phyloP scores from a whole-genome alignment of 1,139 yeast genomes.

The Pneumocystis wakefieldiae region DNA sequence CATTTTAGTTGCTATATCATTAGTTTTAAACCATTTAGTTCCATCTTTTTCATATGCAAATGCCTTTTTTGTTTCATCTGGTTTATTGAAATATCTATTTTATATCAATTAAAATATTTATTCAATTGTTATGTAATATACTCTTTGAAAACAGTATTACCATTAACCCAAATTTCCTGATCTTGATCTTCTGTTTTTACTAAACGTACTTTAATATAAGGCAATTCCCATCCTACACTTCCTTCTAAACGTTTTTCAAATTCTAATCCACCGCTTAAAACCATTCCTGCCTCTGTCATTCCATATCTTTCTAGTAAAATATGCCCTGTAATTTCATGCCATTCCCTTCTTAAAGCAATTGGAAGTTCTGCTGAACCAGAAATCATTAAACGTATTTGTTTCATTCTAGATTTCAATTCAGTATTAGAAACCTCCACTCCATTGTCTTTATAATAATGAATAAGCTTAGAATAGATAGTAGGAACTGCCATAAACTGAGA shows the following conservation, averaged over 20 bases:
- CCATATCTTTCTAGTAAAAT: constrained; percentile 27
- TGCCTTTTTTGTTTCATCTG: constrained; percentile 23
- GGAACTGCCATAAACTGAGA: constrained; percentile 28
- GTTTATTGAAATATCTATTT: constrained; percentile 23
- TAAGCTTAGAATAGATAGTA: constrained; percentile 22
- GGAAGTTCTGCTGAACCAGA: constrained; percentile 29
- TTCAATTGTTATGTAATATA: constrained; percentile 25
- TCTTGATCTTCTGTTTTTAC: constrained; percentile 17
- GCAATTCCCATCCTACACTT: constrained; percentile 26
- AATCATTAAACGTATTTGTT: constrained; percentile 21
- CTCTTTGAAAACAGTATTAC: constrained; percentile 18
- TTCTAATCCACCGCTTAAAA: constrained; percentile 17
- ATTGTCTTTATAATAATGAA: constrained; percentile 3
- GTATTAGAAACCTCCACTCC: neutral
- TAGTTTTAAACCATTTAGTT: constrained; percentile 24
- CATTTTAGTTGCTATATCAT: constrained; percentile 23
- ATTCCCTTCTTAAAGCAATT: constrained; percentile 22
- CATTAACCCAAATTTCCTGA: constrained; percentile 12
- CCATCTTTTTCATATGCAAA: constrained; percentile 16
- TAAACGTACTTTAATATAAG: constrained; percentile 23
- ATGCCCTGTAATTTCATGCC: constrained; percentile 23
- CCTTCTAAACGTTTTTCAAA: constrained; percentile 18
- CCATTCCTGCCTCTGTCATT: constrained; percentile 28
- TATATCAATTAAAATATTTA: constrained; percentile 20
- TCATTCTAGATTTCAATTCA: neutral